These are phyloP conservation scores for Prunus yedoensis DNA, from an alignment of 331 rosid species.

Conservation along the genomic window DNA sequence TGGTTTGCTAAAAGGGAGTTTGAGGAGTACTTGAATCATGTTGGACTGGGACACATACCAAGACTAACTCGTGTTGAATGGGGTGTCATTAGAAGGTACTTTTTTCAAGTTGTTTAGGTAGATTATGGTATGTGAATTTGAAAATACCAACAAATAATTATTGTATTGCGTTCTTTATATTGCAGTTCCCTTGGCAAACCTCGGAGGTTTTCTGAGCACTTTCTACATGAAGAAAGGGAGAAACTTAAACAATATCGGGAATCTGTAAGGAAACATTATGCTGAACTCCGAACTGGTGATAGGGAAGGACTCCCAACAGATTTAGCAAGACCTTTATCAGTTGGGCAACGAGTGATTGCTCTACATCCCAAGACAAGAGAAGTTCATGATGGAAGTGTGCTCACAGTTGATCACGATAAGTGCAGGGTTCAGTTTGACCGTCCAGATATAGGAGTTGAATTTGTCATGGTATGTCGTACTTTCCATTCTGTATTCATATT, in stretches of 20 bases:
- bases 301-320: slow-evolving; percentile 92
- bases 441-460: slow-evolving; percentile 79
- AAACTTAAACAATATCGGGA: slow-evolving; percentile 81
- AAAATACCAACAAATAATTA: neutral
- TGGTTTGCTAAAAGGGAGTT: slow-evolving; percentile 92
- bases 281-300: slow-evolving; percentile 60
- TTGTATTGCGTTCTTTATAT: slow-evolving; percentile 17
- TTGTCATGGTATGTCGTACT: slow-evolving; percentile 58
- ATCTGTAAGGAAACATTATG: slow-evolving; percentile 76
- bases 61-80: slow-evolving; percentile 82
- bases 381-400: slow-evolving; percentile 86
- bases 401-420: slow-evolving; percentile 77
- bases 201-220: slow-evolving; percentile 82
- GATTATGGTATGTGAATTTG: slow-evolving; percentile 1
- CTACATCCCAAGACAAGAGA: slow-evolving; percentile 84
- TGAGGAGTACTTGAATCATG: slow-evolving; percentile 90
- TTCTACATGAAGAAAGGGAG: slow-evolving; percentile 69
- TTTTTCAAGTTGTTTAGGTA: slow-evolving; percentile 1
- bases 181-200: slow-evolving; percentile 97
- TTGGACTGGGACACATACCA: slow-evolving; percentile 81
- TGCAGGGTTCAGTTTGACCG: slow-evolving; percentile 83
- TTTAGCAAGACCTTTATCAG: slow-evolving; percentile 79
- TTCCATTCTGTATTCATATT: neutral
- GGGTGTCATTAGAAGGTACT: slow-evolving; percentile 81
- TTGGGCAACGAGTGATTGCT: slow-evolving; percentile 89